phyloP scores from a whole-genome alignment of 352 stramenopile species.

The Globisporangium nunn region DNA sequence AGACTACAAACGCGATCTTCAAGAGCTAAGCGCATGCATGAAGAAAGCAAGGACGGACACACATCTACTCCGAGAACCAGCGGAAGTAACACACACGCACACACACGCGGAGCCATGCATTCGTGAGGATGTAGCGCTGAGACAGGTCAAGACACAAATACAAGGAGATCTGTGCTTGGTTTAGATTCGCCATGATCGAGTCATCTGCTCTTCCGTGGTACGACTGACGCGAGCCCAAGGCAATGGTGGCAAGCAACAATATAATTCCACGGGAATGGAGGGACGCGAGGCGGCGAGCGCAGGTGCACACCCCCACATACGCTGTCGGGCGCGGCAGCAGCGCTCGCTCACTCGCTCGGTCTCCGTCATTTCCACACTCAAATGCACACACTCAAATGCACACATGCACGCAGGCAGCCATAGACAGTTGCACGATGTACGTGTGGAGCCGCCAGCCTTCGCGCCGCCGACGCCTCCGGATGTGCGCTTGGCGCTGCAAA shows the following conservation, averaged over 20 bases:
- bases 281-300: not conserved
- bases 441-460: no score
- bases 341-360: not conserved
- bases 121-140: constrained; percentile 36
- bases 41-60: not conserved
- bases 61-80: not conserved
- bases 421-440: not conserved
- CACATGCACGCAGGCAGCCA: not conserved
- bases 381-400: not conserved
- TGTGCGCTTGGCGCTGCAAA: constrained; percentile 13
- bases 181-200: constrained; percentile 76
- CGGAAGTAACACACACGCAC: not conserved
- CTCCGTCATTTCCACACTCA: not conserved
- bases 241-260: constrained; percentile 70
- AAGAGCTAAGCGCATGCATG: no score
- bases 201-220: constrained; percentile 68
- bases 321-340: not conserved
- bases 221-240: constrained; percentile 81
- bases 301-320: not conserved
- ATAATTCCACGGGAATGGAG: constrained; percentile 35
- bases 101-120: not conserved
- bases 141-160: constrained; percentile 83
- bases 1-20: no score
- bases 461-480: not conserved
- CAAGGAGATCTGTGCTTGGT: constrained; percentile 61